Percentiles rank a stretch among this genome's conserved stretches.
Evolutionary conservation across 805 yeast species (phyloP).

Genomic region (Brettanomyces custersianus): DNA sequence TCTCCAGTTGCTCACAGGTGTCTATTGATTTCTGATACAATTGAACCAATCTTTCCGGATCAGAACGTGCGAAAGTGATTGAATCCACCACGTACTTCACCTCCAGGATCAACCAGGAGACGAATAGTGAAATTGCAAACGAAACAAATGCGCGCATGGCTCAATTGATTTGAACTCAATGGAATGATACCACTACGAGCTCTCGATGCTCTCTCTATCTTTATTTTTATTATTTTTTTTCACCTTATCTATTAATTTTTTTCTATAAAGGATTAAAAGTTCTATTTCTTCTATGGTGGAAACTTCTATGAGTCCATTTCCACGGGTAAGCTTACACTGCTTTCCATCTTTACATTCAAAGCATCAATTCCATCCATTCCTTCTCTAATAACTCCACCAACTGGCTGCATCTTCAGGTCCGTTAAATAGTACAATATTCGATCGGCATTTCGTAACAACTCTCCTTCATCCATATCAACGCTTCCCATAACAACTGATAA

Average conservation of each 20-base stretch:
- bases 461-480: constrained; percentile 32
- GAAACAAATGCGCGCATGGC: neutral
- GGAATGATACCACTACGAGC: too few species aligned
- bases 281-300: too few species aligned
- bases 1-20: constrained; percentile 4
- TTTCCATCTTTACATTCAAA: constrained; percentile 48
- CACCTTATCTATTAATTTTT: too few species aligned
- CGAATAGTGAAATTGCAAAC: neutral
- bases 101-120: neutral
- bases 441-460: constrained; percentile 44
- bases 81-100: neutral
- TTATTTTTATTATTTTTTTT: too few species aligned
- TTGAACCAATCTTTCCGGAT: neutral
- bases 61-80: neutral
- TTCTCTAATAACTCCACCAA: constrained; percentile 47
- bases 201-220: too few species aligned
- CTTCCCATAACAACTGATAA: constrained; percentile 53
- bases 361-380: constrained; percentile 36
- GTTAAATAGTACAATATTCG: constrained; percentile 42
- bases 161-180: too few species aligned
- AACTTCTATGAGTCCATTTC: too few species aligned
- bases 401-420: constrained; percentile 35
- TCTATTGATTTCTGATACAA: constrained; percentile 9
- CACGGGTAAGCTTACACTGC: constrained; percentile 62
- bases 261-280: too few species aligned